These are phyloP conservation scores for Exophiala sp. DNA, from an alignment of 2,329 filamentous ascomycete species.

Conservation along the genomic window DNA sequence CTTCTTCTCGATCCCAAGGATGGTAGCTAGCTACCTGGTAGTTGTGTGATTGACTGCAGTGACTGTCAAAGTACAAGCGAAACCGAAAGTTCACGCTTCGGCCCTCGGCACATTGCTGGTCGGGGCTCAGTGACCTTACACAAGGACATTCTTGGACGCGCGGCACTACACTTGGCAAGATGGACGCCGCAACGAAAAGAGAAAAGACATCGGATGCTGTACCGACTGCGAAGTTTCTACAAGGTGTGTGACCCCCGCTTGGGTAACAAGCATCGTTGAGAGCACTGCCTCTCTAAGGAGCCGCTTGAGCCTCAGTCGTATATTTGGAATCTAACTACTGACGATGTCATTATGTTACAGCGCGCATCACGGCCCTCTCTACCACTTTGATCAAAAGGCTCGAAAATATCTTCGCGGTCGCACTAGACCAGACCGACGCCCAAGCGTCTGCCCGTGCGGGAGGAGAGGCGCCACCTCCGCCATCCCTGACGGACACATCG, in stretches of 20 bases:
- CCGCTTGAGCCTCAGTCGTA: background rate
- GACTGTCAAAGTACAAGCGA: too few species aligned
- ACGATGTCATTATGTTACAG: constrained; percentile 5
- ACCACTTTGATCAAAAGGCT: constrained; percentile 24
- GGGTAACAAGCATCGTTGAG: background rate
- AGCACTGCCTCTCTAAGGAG: background rate
- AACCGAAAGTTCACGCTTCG: too few species aligned
- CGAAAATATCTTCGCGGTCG: constrained; percentile 25
- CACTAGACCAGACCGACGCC: constrained; percentile 12
- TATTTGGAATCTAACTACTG: background rate
- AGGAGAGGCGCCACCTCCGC: constrained; percentile 4
- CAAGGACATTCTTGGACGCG: background rate
- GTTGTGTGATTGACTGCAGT: too few species aligned
- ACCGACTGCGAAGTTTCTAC: constrained; percentile 22
- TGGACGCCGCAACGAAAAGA: constrained; percentile 13
- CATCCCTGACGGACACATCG: constrained; percentile 50
- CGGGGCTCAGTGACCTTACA: background rate
- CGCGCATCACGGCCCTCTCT: constrained; percentile 24
- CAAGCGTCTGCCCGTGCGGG: background rate
- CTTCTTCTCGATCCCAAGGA: too few species aligned
- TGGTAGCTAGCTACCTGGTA: too few species aligned
- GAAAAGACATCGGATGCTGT: constrained; percentile 15
- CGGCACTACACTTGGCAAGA: background rate
- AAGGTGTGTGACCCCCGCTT: constrained; percentile 10
- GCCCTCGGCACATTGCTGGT: background rate